Base-by-base conservation (phyloP, 2,329 filamentous ascomycete genomes). In the Huntiella moniliformis region DNA sequence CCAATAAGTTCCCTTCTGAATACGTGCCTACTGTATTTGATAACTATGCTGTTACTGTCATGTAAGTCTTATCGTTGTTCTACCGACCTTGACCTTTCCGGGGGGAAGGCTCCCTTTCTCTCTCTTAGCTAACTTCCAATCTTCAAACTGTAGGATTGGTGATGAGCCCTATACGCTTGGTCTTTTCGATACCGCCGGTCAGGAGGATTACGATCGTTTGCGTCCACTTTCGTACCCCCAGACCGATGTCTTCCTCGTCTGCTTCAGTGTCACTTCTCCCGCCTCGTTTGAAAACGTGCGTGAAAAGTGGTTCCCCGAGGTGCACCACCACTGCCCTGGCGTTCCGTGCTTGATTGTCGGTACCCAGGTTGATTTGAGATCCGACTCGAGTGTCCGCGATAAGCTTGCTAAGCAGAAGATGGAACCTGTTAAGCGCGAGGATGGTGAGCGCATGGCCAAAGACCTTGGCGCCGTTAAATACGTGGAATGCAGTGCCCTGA, bases 1-100 rank as follows among this genome's bases (percentile, higher is more conserved):
- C 91, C 53, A 98, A 98, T 74, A 96, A 96, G 60, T 98, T 98
- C 64, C 91, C 91, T 33, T 95, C 87, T 58, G 91, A 98, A 87
- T 98, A 98, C 64, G 91, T 98, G 49, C 91, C 91, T 44, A 98
- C 91, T 28, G 91, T 98, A 53, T 98, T 98, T 65, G 91, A 98
- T 66, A 98, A 98, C 68, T 98, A 98, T 74, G 91, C 91, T 49
- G 91, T 98, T 62, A 98, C 91, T 54, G 91, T 98, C 55, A 98
- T 98, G 91, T 95, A 73, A 79, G 86, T 79, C 47, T 51, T 56
- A 22, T 52, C 38, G 35, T 48, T 39, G 12, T 41, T 31, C 34
- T 10, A 31, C 10, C n/a, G 10, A 16, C 3, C n/a, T 5, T 16
- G 2, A 17, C 11, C 31, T 45, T 22, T 17, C 8, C 33, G 45